Evolutionary conservation across 345 rosid genomes (phyloP).

Genomic region (Bruguiera gymnorhiza): DNA sequence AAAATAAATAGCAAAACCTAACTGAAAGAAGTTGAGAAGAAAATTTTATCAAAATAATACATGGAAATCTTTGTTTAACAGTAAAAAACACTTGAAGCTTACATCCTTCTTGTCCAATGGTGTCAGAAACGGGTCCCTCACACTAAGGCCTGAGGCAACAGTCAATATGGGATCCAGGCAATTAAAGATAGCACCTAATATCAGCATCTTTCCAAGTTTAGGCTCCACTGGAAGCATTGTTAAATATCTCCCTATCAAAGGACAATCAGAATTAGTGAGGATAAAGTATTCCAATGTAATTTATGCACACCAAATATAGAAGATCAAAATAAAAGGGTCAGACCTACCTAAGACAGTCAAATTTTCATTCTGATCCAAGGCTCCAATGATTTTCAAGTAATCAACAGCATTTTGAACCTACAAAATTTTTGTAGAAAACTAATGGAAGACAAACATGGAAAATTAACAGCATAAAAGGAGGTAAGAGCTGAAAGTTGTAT

Average conservation of each 20-base stretch:
- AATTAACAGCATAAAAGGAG: background rate
- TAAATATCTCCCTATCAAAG: slow-evolving; percentile 68
- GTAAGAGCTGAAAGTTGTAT: background rate
- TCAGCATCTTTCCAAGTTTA: slow-evolving; percentile 92
- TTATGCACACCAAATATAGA: background rate
- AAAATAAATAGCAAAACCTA: no score
- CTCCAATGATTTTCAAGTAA: slow-evolving; percentile 81
- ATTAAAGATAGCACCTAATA: slow-evolving; percentile 77
- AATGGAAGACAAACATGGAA: background rate
- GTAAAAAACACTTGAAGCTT: slow-evolving; percentile 40
- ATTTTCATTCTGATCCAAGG: slow-evolving; percentile 74
- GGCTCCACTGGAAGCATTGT: slow-evolving; percentile 93
- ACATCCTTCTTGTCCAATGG: slow-evolving; percentile 92
- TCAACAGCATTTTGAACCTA: slow-evolving; percentile 93
- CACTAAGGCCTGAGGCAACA: slow-evolving; percentile 83
- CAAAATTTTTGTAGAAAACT: slow-evolving; percentile 11
- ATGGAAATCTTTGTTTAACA: slow-evolving; percentile 1
- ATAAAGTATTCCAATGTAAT: background rate
- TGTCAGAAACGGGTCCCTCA: slow-evolving; percentile 88
- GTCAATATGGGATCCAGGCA: slow-evolving; percentile 86
- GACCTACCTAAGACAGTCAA: slow-evolving; percentile 68
- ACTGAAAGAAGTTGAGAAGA: no score
- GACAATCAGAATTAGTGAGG: background rate
- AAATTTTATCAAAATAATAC: no score
- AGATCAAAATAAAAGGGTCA: background rate